Evolutionary conservation across 2,329 filamentous ascomycete species (phyloP).

Genomic region (Volutella citrinella): DNA sequence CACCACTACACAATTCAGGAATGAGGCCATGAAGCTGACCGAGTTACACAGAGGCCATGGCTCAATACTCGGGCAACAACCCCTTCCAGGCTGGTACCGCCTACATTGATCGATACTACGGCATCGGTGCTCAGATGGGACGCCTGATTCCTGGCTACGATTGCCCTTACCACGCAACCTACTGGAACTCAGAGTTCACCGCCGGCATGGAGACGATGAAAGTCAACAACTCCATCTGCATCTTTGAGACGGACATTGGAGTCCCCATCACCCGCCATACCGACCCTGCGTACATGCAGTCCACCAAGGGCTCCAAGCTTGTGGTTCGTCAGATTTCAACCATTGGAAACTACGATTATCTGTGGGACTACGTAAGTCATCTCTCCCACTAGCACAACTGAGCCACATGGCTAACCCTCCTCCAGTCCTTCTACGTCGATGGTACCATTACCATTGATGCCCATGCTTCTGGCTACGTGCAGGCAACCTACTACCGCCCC

Average conservation of each 20-base stretch:
- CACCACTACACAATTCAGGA: too few relatives aligned
- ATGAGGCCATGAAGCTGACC: too few relatives aligned
- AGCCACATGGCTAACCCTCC: too few relatives aligned
- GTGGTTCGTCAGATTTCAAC: conserved; percentile 45
- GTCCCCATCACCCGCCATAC: conserved; percentile 32
- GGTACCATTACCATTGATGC: conserved; percentile 50
- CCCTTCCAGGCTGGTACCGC: conserved; percentile 8
- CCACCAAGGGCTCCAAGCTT: conserved; percentile 47
- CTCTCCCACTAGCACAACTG: too few relatives aligned
- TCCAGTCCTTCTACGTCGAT: conserved; percentile 50
- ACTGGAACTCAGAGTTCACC: conserved; percentile 9
- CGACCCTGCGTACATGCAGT: conserved; percentile 36
- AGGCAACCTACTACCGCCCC: conserved; percentile 34
- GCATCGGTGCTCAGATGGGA: conserved; percentile 11
- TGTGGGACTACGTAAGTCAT: conserved; percentile 49
- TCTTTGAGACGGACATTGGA: conserved; percentile 11
- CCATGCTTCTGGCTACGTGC: conserved; percentile 53
- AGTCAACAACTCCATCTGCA: conserved; percentile 11
- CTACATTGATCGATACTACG: conserved; percentile 10
- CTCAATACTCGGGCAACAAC: conserved; percentile 10
- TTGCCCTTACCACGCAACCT: conserved; percentile 12
- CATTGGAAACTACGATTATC: conserved; percentile 54
- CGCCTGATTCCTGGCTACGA: conserved; percentile 10
- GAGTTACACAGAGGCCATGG: conserved; percentile 5
- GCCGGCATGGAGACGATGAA: not conserved